A percentile compares a stretch with the other conserved stretches of the same genome.
Evolutionary conservation across 805 yeast genomes (phyloP).

Genomic region (Cyberlindnera nakhonratchasimensis): DNA sequence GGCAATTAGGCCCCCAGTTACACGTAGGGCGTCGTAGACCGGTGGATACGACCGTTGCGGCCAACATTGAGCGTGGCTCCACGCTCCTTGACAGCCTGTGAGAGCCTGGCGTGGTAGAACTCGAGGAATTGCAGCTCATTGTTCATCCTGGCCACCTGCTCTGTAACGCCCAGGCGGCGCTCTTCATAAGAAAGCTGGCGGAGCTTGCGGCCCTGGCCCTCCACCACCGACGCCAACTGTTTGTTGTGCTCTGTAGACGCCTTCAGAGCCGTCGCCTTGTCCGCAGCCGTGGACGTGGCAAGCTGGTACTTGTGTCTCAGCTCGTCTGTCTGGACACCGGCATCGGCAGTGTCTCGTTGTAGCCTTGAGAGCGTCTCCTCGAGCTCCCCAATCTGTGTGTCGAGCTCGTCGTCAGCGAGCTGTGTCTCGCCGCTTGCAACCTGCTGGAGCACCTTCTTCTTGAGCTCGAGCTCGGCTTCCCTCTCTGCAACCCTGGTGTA

Average conservation of each 20-base stretch:
- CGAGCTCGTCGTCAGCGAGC: conserved; percentile 31
- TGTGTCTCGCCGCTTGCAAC: conserved; percentile 22
- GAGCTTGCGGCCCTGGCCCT: conserved; percentile 35
- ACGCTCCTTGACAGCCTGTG: conserved; percentile 22
- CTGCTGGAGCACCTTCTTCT: conserved; percentile 5
- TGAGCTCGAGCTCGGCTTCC: conserved; percentile 6
- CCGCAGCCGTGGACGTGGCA: conserved; percentile 46
- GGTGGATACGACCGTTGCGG: conserved; percentile 28
- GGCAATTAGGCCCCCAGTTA: no score
- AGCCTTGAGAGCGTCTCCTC: conserved; percentile 13
- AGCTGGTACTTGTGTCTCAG: conserved; percentile 43
- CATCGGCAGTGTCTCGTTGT: not conserved
- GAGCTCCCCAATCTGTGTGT: conserved; percentile 28
- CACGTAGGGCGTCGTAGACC: conserved; percentile 28
- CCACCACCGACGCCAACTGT: conserved; percentile 28
- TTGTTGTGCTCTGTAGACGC: conserved; percentile 18
- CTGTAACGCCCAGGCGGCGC: conserved; percentile 3
- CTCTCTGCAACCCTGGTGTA: conserved; percentile 16
- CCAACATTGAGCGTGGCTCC: conserved; percentile 23
- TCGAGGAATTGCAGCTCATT: conserved; percentile 19
- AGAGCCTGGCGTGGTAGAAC: conserved; percentile 18
- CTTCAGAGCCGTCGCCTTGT: conserved; percentile 19
- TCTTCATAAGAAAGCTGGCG: conserved; percentile 18
- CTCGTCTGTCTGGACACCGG: conserved; percentile 2
- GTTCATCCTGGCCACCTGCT: conserved; percentile 8